Evolutionary conservation across 345 rosid genomes (phyloP), one percentile per base, ranked within the genome.

Genomic region (Pugionium dolabratum): DNA sequence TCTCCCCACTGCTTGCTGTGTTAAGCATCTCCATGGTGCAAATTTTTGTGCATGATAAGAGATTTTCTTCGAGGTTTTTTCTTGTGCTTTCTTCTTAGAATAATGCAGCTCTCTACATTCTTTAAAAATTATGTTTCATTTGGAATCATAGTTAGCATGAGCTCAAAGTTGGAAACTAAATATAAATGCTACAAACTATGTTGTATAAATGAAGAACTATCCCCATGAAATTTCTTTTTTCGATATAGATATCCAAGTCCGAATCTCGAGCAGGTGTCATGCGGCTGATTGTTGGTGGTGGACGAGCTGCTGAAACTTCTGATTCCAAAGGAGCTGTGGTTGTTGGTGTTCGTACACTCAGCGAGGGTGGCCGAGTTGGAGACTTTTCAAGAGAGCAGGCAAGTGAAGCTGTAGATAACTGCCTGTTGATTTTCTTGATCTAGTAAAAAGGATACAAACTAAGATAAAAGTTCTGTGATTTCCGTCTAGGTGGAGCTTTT

Each of bases 261-360:
- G 99, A 95, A 78, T 79, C 96, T 53, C 85, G 86, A 49, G 91
- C 87, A 44, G 99, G 99, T 66, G 96, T 95, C 50, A 95, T 95
- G 99, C 91, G 96, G 59, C 96, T 95, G 47, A 83, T 95, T 75
- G 99, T 91, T 81, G 98, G 99, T 48, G 99, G 99, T 11, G 99
- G 99, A 27, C 85, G 96, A 75, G 98, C 97, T 32, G 90, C 83
- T 75, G 99, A 95, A 80, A 79, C 74, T 73, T 77, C 81, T n/a
- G 87, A 89, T 46, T 78, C 91, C 48, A 87, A 86, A 79, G 99
- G 98, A 75, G 92, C 98, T 57, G 98, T 91, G 68, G 83, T 89
- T 66, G 96, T 89, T 39, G 99, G 97, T 76, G 99, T 95, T 69
- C 83, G 98, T 72, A 95, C 99, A 71, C 91, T 95, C 61, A 91